phyloP scores from a whole-genome alignment of 1,284 basidiomycete genomes.

The Ustilago sp. region DNA sequence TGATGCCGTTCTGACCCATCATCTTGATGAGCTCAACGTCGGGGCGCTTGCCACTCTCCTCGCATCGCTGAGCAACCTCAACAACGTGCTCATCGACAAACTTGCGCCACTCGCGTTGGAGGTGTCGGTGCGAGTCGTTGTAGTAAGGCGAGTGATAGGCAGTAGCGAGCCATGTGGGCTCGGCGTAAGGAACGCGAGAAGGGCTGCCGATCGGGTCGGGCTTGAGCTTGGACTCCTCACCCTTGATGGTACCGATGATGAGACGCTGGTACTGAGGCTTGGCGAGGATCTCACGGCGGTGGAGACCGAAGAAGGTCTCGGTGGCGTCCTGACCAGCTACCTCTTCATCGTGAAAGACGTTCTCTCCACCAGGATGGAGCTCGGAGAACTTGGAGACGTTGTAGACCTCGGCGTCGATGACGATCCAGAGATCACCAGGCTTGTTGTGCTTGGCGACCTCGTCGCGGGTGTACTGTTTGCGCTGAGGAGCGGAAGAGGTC shows the following conservation, averaged over 20 bases:
- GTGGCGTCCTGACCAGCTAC: slow-evolving; percentile 68
- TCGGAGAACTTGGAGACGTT: slow-evolving; percentile 68
- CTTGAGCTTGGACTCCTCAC: slow-evolving; percentile 63
- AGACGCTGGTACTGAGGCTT: slow-evolving; percentile 62
- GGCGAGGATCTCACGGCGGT: slow-evolving; percentile 65
- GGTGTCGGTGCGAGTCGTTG: slow-evolving; percentile 69
- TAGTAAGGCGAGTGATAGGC: slow-evolving; percentile 70
- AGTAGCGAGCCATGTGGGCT: slow-evolving; percentile 62
- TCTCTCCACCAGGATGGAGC: slow-evolving; percentile 67
- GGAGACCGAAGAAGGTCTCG: slow-evolving; percentile 68
- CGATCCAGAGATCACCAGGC: slow-evolving; percentile 89
- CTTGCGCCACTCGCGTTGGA: slow-evolving; percentile 69
- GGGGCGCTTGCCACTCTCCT: slow-evolving; percentile 82
- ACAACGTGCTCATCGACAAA: slow-evolving; percentile 84
- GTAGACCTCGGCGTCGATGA: slow-evolving; percentile 71
- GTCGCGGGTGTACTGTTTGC: slow-evolving; percentile 75
- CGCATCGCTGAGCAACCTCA: slow-evolving; percentile 81
- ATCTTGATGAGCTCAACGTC: slow-evolving; percentile 71
- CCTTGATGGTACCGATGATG: slow-evolving; percentile 65
- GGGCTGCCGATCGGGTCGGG: slow-evolving; percentile 59
- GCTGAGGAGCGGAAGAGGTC: slow-evolving; percentile 36
- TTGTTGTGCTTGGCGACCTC: slow-evolving; percentile 90
- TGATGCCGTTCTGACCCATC: slow-evolving; percentile 68
- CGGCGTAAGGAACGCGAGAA: slow-evolving; percentile 68
- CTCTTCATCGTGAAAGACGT: slow-evolving; percentile 66